These are phyloP conservation scores for Megacollybia marginata DNA, from an alignment of 768 basidiomycete species.

Conservation along the genomic window DNA sequence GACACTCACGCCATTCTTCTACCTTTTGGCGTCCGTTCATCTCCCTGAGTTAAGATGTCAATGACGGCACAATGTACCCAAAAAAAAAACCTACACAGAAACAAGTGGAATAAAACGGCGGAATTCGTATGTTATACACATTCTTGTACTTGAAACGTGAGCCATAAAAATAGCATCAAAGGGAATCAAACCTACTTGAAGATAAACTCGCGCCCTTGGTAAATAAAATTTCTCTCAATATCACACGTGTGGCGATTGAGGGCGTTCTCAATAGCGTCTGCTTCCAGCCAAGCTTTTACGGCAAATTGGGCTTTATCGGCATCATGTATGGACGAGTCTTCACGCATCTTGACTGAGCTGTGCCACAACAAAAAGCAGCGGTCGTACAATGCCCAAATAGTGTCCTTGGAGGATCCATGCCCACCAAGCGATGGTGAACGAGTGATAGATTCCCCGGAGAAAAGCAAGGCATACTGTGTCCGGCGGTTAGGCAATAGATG, in stretches of 20 bases:
- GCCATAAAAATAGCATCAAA: conserved; percentile 3
- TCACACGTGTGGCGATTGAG: conserved; percentile 59
- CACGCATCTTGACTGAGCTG: conserved; percentile 58
- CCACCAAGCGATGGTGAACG: conserved; percentile 22
- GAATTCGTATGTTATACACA: conserved; percentile 67
- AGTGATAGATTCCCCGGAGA: conserved; percentile 61
- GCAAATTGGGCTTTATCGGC: conserved; percentile 55
- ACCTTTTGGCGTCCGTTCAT: conserved; percentile 44
- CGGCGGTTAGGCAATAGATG: background rate
- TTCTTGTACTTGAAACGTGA: conserved; percentile 43
- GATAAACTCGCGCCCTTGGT: conserved; percentile 63
- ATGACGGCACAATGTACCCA: background rate
- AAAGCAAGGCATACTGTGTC: conserved; percentile 59
- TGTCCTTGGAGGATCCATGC: conserved; percentile 44
- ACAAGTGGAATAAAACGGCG: conserved; percentile 55
- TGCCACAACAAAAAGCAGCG: conserved; percentile 69
- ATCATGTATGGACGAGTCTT: conserved; percentile 30
- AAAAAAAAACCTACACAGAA: conserved; percentile 34
- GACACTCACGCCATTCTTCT: conserved; percentile 51
- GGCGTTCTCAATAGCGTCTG: conserved; percentile 56
- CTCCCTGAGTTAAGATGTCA: conserved; percentile 22
- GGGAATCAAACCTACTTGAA: conserved; percentile 48
- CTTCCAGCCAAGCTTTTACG: conserved; percentile 62
- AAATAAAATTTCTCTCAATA: conserved; percentile 62
- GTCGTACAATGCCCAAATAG: conserved; percentile 70